phyloP scores from a whole-genome alignment of 805 yeast genomes.

The Spathaspora girioi region DNA sequence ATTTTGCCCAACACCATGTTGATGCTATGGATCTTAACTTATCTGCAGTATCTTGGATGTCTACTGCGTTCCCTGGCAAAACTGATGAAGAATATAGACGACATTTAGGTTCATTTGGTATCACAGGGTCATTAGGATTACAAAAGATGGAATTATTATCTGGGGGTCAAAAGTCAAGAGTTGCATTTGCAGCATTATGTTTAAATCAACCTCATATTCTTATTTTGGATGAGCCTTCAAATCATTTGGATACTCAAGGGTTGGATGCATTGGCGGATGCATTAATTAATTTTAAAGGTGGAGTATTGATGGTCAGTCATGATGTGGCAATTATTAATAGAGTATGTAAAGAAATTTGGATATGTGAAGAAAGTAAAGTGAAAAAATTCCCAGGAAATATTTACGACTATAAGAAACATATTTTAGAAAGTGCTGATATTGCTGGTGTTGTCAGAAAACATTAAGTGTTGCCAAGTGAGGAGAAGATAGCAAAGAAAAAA shows the following conservation, averaged over 20 bases:
- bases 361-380: conserved; percentile 82
- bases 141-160: conserved; percentile 87
- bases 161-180: conserved; percentile 98
- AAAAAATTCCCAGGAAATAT: conserved; percentile 77
- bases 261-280: conserved; percentile 94
- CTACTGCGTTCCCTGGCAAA: conserved; percentile 83
- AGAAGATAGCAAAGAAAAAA: background rate
- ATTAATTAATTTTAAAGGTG: conserved; percentile 83
- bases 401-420: conserved; percentile 85
- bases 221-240: conserved; percentile 95
- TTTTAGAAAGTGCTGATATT: conserved; percentile 69
- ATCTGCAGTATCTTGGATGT: conserved; percentile 94
- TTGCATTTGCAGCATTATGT: conserved; percentile 95
- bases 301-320: conserved; percentile 96
- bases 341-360: conserved; percentile 95
- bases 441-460: conserved; percentile 92
- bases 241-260: conserved; percentile 97
- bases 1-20: conserved; percentile 97
- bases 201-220: conserved; percentile 86
- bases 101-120: conserved; percentile 95
- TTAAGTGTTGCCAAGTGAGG: conserved; percentile 20
- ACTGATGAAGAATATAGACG: conserved; percentile 96
- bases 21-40: conserved; percentile 89
- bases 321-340: conserved; percentile 87
- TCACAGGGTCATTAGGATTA: conserved; percentile 88